phyloP scores from a whole-genome alignment of 1,139 yeast species.

The Hyphopichia burtonii region DNA sequence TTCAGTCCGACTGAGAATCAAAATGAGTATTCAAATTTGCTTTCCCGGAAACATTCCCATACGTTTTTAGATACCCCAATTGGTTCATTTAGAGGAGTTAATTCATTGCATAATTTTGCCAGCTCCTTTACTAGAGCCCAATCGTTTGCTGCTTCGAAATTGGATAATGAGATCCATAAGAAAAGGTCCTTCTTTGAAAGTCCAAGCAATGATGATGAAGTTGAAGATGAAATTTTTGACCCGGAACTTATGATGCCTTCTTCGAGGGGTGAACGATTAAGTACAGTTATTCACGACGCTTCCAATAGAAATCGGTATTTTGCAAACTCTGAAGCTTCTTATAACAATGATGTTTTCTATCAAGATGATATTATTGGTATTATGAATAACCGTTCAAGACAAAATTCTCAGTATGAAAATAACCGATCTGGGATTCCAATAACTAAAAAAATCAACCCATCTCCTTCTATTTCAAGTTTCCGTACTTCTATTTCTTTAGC shows the following conservation, averaged over 20 bases:
- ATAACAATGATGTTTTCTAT: slow-evolving; percentile 37
- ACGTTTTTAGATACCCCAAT: slow-evolving; percentile 38
- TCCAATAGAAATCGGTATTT: slow-evolving; percentile 28
- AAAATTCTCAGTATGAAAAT: slow-evolving; percentile 21
- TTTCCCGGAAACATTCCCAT: slow-evolving; percentile 24
- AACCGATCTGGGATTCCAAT: slow-evolving; percentile 21
- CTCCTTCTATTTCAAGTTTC: slow-evolving; percentile 38
- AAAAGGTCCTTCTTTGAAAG: slow-evolving; percentile 30
- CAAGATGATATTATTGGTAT: slow-evolving; percentile 39
- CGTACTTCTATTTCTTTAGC: slow-evolving; percentile 35
- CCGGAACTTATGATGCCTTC: slow-evolving; percentile 73
- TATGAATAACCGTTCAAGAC: slow-evolving; percentile 29
- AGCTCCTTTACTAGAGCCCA: slow-evolving; percentile 49
- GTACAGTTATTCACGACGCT: slow-evolving; percentile 48
- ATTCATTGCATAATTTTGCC: slow-evolving; percentile 48
- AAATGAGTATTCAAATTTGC: slow-evolving; percentile 14
- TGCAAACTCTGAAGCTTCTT: slow-evolving; percentile 12
- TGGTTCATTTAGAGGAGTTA: slow-evolving; percentile 49
- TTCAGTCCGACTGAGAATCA: not conserved
- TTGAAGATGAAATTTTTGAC: slow-evolving; percentile 63
- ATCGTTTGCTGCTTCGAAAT: slow-evolving; percentile 43
- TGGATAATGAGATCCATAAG: slow-evolving; percentile 44
- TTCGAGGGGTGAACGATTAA: slow-evolving; percentile 59
- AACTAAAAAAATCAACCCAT: slow-evolving; percentile 18
- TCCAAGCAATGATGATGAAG: slow-evolving; percentile 17